Base-by-base conservation (phyloP, 148 eudicot genomes). In the Nepenthes gracilis region DNA sequence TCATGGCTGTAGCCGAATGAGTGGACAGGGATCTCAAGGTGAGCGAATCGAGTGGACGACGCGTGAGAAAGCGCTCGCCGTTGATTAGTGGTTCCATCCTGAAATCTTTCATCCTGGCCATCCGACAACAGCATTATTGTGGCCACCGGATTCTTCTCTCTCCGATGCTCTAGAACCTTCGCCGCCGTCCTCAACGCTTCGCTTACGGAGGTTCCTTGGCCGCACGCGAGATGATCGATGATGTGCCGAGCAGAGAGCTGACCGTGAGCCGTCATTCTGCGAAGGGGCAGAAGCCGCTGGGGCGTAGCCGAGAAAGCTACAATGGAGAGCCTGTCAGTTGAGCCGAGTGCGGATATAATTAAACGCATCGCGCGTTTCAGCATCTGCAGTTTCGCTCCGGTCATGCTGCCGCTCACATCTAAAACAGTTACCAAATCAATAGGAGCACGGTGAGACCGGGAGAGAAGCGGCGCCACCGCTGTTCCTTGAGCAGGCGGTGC, bases 281-380 rank as follows among this genome's bases (percentile, higher is more conserved):
- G 74, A 33, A 92, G 65, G 0, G 98, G 90, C 50, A 92, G 4
- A 0, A 92, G 61, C 62, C 98, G 58, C 14, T 74, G 82, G 0
- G 97, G 83, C 0, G 66, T 11, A 9, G 83, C 83, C n/a, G 90
- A 72, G 68, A 88, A 88, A 0, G 85, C 73, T 0, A 85, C 70
- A 6, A 92, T 74, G 1, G 94, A 77, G 5, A 92, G 85, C 40
- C 98, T 86, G 36, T 92, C 98, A 33, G 82, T 72, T 1, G 96
- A 71, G 70, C 80, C 79, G 13, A 92, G 88, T 1, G 96, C 85
- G 1, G 94, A 85, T 13, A 92, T 73, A 2, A 92, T 83, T 7
- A 88, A 72, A 9, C 87, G 66, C 96, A 92, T 82, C 2, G 98
- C 96, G 11, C 96, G 81, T 54, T 85, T 85, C 57, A 92, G 54